Evolutionary conservation across 257 asterid species (phyloP), one percentile per base, ranked within the genome.

Genomic region (Nicotiana noctiflora): DNA sequence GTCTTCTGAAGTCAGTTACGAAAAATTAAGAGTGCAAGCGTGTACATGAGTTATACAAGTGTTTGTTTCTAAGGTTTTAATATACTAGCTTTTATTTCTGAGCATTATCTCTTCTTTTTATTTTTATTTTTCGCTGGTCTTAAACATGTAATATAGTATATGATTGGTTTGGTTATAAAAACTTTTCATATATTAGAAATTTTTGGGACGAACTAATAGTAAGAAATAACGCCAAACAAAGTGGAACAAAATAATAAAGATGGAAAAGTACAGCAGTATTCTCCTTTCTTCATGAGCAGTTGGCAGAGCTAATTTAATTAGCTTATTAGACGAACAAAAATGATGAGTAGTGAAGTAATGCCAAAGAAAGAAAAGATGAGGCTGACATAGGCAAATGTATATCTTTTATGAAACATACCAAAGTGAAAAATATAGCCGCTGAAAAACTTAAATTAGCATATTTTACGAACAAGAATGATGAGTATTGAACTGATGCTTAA

Each of bases 341-440:
- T 44, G 34, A 44, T 11, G 77, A 11, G 4, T 11, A 32, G 4
- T 70, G 77, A 44, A 70, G 19, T 19, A 32, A 70, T 31, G 29
- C 6, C 61, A 55, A 18, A 63, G 67, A 49, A 32, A 3, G 61
- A 23, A 75, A 29, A 27, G 15, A 31, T n/a, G 78, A 51, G 13
- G 52, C 19, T 84, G 84, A 81, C 85, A 59, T 57, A 32, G 31
- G 67, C 34, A 52, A 81, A 44, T 83, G 87, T 82, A 82, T 77
- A 82, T 82, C 84, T 68, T 84, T n/a, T 37, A 75, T 84, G 11
- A 8, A 40, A 7, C 46, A 40, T 40, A 8, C 10, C 46, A 40
- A 37, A 8, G 11, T 9, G 2, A 40, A 8, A 40, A 7, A 40
- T 40, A 40, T 40, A 40, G 2, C 46, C 11, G 46, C 46, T 40